These are phyloP conservation scores for Cytospora leucostoma DNA, from an alignment of 2,329 filamentous ascomycete genomes.

Conservation along the genomic window DNA sequence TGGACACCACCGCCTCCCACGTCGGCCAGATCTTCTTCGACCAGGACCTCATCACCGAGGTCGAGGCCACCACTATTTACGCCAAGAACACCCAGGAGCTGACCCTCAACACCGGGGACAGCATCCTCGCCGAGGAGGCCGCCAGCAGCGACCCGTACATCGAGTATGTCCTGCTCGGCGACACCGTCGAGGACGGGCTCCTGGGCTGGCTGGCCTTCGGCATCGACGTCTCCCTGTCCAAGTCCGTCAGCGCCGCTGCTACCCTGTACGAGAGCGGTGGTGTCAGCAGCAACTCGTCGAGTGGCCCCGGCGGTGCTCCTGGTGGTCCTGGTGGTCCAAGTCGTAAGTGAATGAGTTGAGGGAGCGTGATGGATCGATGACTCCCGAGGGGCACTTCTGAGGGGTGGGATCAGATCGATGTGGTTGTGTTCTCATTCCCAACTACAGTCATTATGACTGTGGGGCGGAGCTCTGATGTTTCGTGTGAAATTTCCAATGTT, in stretches of 20 bases:
- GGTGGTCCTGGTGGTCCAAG: constrained; percentile 26
- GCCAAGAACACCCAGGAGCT: constrained; percentile 46
- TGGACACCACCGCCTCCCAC: constrained; percentile 54
- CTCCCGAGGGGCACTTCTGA: too few relatives aligned
- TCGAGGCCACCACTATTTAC: constrained; percentile 52
- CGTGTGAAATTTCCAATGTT: too few relatives aligned
- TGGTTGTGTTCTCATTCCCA: too few relatives aligned
- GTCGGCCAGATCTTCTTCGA: constrained; percentile 68
- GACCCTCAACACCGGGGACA: constrained; percentile 41
- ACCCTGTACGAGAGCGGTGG: constrained; percentile 40
- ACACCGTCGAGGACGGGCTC: constrained; percentile 52
- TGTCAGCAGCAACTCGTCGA: constrained; percentile 33
- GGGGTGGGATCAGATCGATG: too few relatives aligned
- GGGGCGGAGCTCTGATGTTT: too few relatives aligned
- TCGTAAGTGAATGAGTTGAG: too few relatives aligned
- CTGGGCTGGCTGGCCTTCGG: constrained; percentile 58
- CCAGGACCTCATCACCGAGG: constrained; percentile 54
- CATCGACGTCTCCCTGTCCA: constrained; percentile 41
- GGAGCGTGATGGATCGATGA: not conserved
- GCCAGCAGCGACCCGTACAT: constrained; percentile 39
- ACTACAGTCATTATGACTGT: too few relatives aligned
- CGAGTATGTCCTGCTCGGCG: constrained; percentile 60
- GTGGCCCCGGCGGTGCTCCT: constrained; percentile 18
- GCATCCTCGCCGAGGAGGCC: constrained; percentile 34
- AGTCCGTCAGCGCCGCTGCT: constrained; percentile 36